These are phyloP conservation scores for Talaromyces thailandensis DNA, from an alignment of 495 filamentous ascomycete species.

Conservation along the genomic window DNA sequence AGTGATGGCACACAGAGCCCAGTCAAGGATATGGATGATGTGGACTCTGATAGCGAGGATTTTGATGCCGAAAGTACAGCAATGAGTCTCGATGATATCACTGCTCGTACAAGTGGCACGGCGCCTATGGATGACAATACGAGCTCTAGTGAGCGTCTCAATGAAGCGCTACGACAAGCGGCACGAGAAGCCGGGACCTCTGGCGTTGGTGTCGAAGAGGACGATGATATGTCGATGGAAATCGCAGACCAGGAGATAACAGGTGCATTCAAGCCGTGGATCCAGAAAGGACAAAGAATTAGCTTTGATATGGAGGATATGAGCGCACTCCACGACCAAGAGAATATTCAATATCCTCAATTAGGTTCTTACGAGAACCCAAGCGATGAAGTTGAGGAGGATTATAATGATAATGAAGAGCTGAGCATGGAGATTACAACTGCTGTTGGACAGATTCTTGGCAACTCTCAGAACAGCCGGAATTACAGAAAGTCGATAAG, in stretches of 20 bases:
- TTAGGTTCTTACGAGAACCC: constrained; percentile 3
- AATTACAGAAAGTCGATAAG: constrained; percentile 28
- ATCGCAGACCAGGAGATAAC: constrained; percentile 78
- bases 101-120: constrained; percentile 52
- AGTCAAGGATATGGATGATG: constrained; percentile 46
- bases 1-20: constrained; percentile 48
- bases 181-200: constrained; percentile 61
- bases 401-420: constrained; percentile 45
- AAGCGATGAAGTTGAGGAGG: constrained; percentile 22
- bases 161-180: constrained; percentile 69
- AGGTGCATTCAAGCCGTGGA: constrained; percentile 61
- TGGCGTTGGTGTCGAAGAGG: constrained; percentile 50
- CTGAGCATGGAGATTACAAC: constrained; percentile 82
- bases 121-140: constrained; percentile 42
- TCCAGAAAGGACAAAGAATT: constrained; percentile 40
- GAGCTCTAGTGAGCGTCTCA: constrained; percentile 57
- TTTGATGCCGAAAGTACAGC: constrained; percentile 65
- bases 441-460: constrained; percentile 72
- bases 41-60: constrained; percentile 38
- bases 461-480: constrained; percentile 28
- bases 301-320: constrained; percentile 40
- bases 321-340: constrained; percentile 47
- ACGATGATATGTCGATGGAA: constrained; percentile 57
- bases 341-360: constrained; percentile 43
- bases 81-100: constrained; percentile 68